Evolutionary conservation across 768 basidiomycete genomes (phyloP), one percentile per base, ranked within the genome.

Genomic region (Candolleomyces eurysporus): DNA sequence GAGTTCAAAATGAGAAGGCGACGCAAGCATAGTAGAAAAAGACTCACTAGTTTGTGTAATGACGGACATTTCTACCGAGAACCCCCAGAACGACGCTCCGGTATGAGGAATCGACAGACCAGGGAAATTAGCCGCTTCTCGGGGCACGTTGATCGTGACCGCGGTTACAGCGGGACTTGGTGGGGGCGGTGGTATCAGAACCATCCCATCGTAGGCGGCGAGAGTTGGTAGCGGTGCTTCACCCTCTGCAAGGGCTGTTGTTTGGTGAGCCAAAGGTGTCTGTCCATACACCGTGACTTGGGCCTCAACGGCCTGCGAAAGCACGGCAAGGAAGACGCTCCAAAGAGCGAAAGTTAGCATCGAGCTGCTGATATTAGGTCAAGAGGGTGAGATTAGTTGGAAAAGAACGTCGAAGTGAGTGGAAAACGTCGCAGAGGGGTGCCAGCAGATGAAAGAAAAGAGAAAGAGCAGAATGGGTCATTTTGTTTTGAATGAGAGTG

Each of bases 21-120:
- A 19, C 5, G 17, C 21, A 51, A 5, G n/a, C 32, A 16, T n/a
- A 16, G 31, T 16, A 30, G 40, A 57, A 49, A 19, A 50, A 2
- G 10, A 80, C 83, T 72, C 66, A 85, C 84, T 73, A 50, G 86
- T 74, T 72, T 83, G 82, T 61, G 82, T 81, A 3, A 80, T 79
- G 9, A 88, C 83, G 21, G 84, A 85, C 75, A 88, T 78, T 71
- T 89, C 87, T 32, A 89, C 75, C 0, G 80, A 82, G 64, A 88
- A 88, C 0, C 87, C 87, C 56, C 10, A 69, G 61, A 81, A 81
- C 1, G 70, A 31, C 6, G 60, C 14, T 21, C 53, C 60, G 5
- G 61, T 57, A 53, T 61, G 60, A 5, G 53, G 53, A 21, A 61
- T 61, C 5, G 60, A 61, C 40, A 61, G 26, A 3, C 69, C 68